These are phyloP conservation scores for Leptographium radiaticola DNA, from an alignment of 2,329 filamentous ascomycete species.

Conservation along the genomic window DNA sequence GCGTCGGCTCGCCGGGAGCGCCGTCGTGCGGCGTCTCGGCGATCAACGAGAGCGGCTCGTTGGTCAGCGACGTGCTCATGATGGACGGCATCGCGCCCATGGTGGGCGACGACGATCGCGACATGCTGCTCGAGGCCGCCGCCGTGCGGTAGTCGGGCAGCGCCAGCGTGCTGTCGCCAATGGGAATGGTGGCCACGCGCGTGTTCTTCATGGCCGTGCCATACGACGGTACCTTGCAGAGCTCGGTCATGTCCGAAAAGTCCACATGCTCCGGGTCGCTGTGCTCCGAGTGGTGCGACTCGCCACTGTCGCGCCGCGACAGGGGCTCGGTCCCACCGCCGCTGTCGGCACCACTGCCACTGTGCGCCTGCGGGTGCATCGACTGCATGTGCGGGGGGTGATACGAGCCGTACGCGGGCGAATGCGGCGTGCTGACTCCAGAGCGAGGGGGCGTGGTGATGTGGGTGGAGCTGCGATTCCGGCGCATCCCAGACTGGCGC, in stretches of 20 bases:
- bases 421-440: conserved; percentile 27
- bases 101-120: conserved; percentile 24
- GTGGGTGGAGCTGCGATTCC: conserved; percentile 26
- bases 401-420: conserved; percentile 19
- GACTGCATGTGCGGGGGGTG: conserved; percentile 13
- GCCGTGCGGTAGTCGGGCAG: conserved; percentile 58
- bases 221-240: conserved; percentile 68
- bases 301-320: conserved; percentile 41
- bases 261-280: conserved; percentile 45
- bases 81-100: neutral
- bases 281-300: conserved; percentile 32
- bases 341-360: neutral
- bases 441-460: conserved; percentile 17
- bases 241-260: conserved; percentile 45
- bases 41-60: conserved; percentile 17
- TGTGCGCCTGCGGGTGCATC: neutral
- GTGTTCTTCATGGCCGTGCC: conserved; percentile 58
- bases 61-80: neutral
- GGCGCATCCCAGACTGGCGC: conserved; percentile 23
- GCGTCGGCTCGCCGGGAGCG: neutral
- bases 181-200: conserved; percentile 35
- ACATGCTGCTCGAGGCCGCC: conserved; percentile 27
- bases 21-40: conserved; percentile 14
- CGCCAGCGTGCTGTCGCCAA: conserved; percentile 27
- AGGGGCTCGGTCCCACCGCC: conserved; percentile 22